Conservation (phyloP, 2,329 filamentous ascomycete species). For the Cladosporium cucumerinum region DNA sequence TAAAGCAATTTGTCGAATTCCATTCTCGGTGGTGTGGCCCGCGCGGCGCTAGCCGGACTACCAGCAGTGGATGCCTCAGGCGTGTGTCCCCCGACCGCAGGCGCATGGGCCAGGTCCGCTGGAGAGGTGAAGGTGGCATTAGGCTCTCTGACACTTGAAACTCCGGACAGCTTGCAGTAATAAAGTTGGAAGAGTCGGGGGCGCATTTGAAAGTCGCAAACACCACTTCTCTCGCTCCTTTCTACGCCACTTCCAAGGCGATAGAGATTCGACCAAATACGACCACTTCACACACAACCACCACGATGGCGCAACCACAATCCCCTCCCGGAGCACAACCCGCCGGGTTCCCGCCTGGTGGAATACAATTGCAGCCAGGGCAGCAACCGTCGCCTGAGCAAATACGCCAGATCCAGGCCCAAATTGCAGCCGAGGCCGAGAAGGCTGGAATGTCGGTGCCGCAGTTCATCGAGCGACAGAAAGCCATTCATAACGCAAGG, state of each 20-base stretch:
- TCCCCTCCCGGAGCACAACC: slow-evolving; percentile 6
- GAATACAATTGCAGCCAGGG: slow-evolving; percentile 30
- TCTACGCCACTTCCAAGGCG: background rate
- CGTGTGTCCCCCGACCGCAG: background rate
- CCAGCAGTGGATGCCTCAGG: background rate
- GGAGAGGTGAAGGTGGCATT: background rate
- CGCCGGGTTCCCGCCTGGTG: slow-evolving; percentile 14
- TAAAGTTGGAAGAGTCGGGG: slow-evolving; percentile 5
- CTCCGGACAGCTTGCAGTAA: background rate
- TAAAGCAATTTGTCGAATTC: slow-evolving; percentile 1
- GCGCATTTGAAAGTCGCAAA: background rate
- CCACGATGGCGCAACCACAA: slow-evolving; percentile 23
- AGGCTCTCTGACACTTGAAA: background rate
- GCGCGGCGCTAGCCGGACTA: background rate
- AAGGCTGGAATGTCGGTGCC: slow-evolving; percentile 81
- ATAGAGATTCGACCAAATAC: background rate
- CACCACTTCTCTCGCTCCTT: background rate
- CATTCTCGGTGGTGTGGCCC: background rate
- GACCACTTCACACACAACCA: background rate
- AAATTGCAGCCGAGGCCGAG: slow-evolving; percentile 76
- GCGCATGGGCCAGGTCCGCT: background rate
- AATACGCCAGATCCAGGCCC: slow-evolving; percentile 77
- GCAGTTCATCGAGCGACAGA: slow-evolving; percentile 66
- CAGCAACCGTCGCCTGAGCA: slow-evolving; percentile 76
- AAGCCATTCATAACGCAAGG: slow-evolving; percentile 52